Evolutionary conservation across 441 rosid species (phyloP).

Genomic region (Pelargonium citronellum): DNA sequence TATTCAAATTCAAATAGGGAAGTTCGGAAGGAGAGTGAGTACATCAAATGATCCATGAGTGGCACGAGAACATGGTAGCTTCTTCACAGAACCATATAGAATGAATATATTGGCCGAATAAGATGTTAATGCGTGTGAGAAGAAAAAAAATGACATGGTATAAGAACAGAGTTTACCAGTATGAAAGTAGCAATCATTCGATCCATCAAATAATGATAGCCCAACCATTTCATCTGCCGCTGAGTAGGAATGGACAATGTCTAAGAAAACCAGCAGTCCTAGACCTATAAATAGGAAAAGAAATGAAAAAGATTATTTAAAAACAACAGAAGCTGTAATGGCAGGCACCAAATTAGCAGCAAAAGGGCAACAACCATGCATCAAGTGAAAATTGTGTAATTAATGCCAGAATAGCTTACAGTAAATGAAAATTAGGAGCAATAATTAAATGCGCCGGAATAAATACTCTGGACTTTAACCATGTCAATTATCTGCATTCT

Average conservation of each 20-base stretch:
- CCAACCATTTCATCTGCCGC: slow-evolving; percentile 99
- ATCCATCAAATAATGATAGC: slow-evolving; percentile 84
- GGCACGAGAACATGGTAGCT: not conserved
- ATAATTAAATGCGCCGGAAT: not conserved
- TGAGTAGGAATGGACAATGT: slow-evolving; percentile 90
- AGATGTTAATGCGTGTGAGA: not conserved
- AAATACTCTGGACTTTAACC: too few species aligned
- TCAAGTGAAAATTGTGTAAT: not conserved
- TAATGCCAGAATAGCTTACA: not conserved
- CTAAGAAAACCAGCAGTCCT: slow-evolving; percentile 80
- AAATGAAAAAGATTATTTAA: slow-evolving; percentile 5
- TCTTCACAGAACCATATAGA: not conserved
- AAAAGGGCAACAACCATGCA: slow-evolving; percentile 1
- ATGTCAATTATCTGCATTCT: not conserved
- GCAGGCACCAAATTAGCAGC: slow-evolving; percentile 5
- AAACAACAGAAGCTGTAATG: not conserved
- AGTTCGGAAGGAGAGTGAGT: slow-evolving; percentile 1
- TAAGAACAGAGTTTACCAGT: slow-evolving; percentile 44
- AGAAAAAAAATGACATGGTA: not conserved
- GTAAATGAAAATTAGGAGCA: not conserved
- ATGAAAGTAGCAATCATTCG: slow-evolving; percentile 93
- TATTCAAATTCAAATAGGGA: slow-evolving; percentile 24
- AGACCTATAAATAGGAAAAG: slow-evolving; percentile 44
- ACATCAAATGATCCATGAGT: not conserved
- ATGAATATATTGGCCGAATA: not conserved